Evolutionary conservation across 2,329 filamentous ascomycete genomes (phyloP), one percentile per base, ranked within the genome.

Genomic region (Cercospora sp.): DNA sequence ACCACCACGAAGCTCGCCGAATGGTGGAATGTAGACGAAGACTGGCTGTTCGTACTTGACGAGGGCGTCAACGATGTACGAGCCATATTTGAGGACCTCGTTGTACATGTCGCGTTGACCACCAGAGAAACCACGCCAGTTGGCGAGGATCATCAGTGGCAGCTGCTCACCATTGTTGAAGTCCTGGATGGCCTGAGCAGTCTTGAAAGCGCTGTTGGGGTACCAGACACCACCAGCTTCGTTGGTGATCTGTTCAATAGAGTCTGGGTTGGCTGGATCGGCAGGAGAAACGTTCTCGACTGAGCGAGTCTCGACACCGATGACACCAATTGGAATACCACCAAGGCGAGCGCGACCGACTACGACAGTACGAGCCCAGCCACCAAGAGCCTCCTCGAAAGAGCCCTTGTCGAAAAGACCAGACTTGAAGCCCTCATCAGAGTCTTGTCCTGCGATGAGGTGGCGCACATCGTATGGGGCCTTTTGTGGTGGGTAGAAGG

Each of bases 21-120:
- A 92, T 8, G 95, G 95, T 78, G 95, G 95, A 78, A 99, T 99
- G 86, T 99, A 99, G 72, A 99, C 93, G 79, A 99, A 99, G 82
- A 99, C 90, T 65, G 95, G 95, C 85, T 99, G 95, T 86, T 99
- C 92, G 79, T 93, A 99, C 84, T 97, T 97, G 86, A 97, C 93
- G 59, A 99, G 90, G 65, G 94, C 94, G 78, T 99, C 95, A 74
- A 99, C 95, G 78, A 99, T 99, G 87, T 95, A 98, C 18, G 94
- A 97, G 79, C 95, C 95, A 78, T 99, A 99, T 86, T 99, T 99
- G 82, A 99, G 89, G 16, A 99, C 95, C 84, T 99, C 95, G 84
- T 98, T 97, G 89, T 96, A 99, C 95, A 99, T 99, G 83, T 99
- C 95, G 75, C 94, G 93, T 84, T 99, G 95, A 73, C 95, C 95